These are phyloP conservation scores for Bruguiera parviflora DNA, from an alignment of 345 rosid species.

Conservation along the genomic window DNA sequence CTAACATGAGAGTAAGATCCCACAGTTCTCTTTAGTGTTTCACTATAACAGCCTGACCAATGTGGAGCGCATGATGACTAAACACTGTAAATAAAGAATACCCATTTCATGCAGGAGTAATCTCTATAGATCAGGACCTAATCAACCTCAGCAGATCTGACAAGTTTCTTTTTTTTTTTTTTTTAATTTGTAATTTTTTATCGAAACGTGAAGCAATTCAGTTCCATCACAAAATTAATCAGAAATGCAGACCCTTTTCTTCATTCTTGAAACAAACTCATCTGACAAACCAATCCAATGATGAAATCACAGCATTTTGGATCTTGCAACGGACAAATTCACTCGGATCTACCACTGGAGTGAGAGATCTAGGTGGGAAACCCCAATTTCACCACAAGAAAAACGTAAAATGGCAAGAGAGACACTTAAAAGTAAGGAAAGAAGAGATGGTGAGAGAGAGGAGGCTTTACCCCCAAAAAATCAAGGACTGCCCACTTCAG, in stretches of 20 bases:
- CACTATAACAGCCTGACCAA: not conserved
- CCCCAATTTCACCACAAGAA: not conserved
- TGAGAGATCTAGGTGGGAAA: not conserved
- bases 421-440: not conserved
- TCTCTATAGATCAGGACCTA: too few relatives aligned
- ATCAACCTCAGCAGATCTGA: too few relatives aligned
- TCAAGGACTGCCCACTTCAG: not conserved
- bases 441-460: not conserved
- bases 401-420: not conserved
- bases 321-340: not conserved
- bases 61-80: not conserved
- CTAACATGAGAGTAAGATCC: not conserved
- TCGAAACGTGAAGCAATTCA: too few relatives aligned
- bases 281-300: too few relatives aligned
- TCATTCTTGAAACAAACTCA: not conserved
- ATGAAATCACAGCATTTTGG: too few relatives aligned
- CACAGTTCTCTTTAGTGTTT: not conserved
- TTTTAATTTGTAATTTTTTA: too few relatives aligned
- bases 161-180: too few relatives aligned
- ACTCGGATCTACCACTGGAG: not conserved
- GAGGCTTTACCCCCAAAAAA: not conserved
- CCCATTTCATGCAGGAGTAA: too few relatives aligned
- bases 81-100: not conserved
- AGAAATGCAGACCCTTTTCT: not conserved
- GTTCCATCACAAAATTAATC: too few relatives aligned